A percentile compares a stretch with the other conserved stretches of the same genome.
These are phyloP conservation scores for Camelina laxa DNA, from an alignment of 345 rosid species.

Conservation along the genomic window DNA sequence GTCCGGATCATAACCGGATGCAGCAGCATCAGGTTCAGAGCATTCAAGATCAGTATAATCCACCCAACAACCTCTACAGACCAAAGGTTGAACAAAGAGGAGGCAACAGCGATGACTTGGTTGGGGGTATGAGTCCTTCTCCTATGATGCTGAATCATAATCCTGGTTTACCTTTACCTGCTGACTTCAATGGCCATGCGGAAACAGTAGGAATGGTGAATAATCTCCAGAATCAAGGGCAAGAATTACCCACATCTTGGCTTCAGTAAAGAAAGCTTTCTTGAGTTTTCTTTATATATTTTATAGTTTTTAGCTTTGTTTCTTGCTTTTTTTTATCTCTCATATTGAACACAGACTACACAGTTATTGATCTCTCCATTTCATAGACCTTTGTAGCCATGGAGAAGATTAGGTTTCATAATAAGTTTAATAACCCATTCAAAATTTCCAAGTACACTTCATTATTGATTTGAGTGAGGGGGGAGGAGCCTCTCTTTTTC, in stretches of 20 bases:
- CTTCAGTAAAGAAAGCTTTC: constrained; percentile 12
- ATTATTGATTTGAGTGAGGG: background rate
- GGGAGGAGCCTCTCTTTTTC: background rate
- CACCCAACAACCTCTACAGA: constrained; percentile 16
- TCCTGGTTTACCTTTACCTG: constrained; percentile 18
- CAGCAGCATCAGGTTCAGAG: constrained; percentile 11
- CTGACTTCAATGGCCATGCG: background rate
- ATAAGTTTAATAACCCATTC: background rate
- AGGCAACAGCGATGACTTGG: background rate
- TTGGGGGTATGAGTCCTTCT: background rate
- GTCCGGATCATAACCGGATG: constrained; percentile 19
- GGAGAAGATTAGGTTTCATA: constrained; percentile 22
- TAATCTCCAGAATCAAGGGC: constrained; percentile 15
- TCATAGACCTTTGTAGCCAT: constrained; percentile 5
- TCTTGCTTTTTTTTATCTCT: background rate
- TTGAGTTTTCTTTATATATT: background rate
- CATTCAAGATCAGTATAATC: constrained; percentile 17
- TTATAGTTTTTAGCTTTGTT: constrained; percentile 9
- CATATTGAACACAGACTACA: constrained; percentile 6
- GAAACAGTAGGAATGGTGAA: constrained; percentile 24
- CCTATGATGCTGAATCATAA: constrained; percentile 18
- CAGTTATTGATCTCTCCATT: constrained; percentile 20
- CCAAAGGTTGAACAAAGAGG: constrained; percentile 9
- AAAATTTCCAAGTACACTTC: background rate
- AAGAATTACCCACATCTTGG: constrained; percentile 19